Base-by-base conservation (phyloP, 495 filamentous ascomycete genomes). In the Lentithecium fluviatile region DNA sequence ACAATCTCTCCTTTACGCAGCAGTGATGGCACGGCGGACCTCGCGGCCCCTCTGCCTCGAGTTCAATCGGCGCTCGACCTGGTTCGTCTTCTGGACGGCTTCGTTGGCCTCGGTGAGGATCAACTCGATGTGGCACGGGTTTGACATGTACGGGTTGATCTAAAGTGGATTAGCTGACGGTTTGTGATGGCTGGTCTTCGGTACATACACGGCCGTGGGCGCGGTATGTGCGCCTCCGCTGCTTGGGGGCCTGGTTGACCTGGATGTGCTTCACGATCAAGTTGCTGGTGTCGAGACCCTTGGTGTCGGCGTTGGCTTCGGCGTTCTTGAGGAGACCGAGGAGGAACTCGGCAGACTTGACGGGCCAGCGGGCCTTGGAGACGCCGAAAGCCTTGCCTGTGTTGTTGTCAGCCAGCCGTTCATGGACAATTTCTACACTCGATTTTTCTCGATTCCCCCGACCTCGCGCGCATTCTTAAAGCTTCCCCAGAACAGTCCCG, bases 121-220 rank as follows among this genome's bases (percentile, higher is more conserved):
- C 60, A 97, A 80, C 82, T 99, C 94, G 79, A 99, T 94, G 83
- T 99, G 94, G 87, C 91, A 99, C 63, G 94, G 94, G 84, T 96
- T 95, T 57, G 90, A 96, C 95, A 97, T 97, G 84, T 97, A 97
- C 56, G 91, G 92, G 84, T 96, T 97, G 82, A 97, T 97, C 91
- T 96, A 73, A 57, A 57, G n/a, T 25, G n/a, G 15, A 26, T 56
- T 47, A 11, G 26, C 50, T 45, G 67, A 10, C 2, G 25, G 12
- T 38, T 13, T 21, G 15, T 19, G 24, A 2, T 32, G 23, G 13
- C 20, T 12, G 19, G 23, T 13, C 23, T 13, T 29, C 42, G 32
- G 8, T 10, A 88, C 94, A 72, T 95, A 98, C 94, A 83, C 92
- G 89, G 85, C 94, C 94, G 82, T 99, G 94, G 62, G 95, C 95